Conservation (phyloP, 192 early-diverging fungal genomes). For the Oehlia diaphana region DNA sequence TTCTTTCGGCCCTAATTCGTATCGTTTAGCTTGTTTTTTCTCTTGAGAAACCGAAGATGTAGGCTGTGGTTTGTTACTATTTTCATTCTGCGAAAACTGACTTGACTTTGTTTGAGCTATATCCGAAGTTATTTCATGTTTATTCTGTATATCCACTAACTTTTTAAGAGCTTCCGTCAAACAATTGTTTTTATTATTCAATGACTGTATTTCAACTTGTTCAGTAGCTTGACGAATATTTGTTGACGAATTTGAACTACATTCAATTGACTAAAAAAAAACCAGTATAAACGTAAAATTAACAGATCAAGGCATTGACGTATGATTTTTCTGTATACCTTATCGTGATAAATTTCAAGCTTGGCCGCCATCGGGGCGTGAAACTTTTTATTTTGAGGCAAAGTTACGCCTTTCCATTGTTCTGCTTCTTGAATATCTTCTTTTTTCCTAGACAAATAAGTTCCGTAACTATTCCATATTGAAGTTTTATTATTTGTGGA, state of each 20-base stretch:
- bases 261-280: not conserved
- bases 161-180: not conserved
- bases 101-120: no score
- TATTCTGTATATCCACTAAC: not conserved
- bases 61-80: no score
- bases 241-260: not conserved
- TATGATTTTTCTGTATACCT: not conserved
- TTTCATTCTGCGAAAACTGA: no score
- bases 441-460: slow-evolving; percentile 59
- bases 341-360: slow-evolving; percentile 38
- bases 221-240: not conserved
- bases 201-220: not conserved
- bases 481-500: not conserved
- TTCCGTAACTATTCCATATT: slow-evolving; percentile 63
- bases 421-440: slow-evolving; percentile 66
- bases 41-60: not conserved
- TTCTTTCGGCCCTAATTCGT: not conserved
- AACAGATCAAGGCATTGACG: not conserved
- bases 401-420: slow-evolving; percentile 59
- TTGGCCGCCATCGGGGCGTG: slow-evolving; percentile 3
- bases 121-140: not conserved
- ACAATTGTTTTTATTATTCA: not conserved
- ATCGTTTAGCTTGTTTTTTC: not conserved
- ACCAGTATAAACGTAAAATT: not conserved
- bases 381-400: slow-evolving; percentile 27